These are phyloP conservation scores for Ramichloridium luteum DNA, from an alignment of 2,329 filamentous ascomycete genomes.

Conservation along the genomic window DNA sequence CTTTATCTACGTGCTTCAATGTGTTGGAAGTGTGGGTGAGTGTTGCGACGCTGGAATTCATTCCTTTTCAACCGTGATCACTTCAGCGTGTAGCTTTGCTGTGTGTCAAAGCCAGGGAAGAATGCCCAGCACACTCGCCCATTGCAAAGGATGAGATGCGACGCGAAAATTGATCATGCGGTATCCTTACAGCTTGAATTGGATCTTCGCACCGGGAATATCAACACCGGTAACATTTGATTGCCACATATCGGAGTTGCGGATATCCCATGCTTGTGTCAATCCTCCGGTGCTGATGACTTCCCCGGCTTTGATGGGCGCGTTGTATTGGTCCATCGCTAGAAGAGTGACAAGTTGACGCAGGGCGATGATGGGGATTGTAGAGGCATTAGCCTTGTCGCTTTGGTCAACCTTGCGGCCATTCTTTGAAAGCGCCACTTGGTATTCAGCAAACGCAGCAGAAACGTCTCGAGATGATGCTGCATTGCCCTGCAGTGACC, in stretches of 20 bases:
- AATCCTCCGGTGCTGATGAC: slow-evolving; percentile 14
- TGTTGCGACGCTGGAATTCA: no score
- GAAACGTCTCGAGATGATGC: no score
- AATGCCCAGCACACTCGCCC: no score
- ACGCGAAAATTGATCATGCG: slow-evolving; percentile 1
- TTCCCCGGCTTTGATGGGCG: slow-evolving; percentile 10
- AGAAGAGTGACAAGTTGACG: slow-evolving; percentile 10
- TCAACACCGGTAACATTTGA: slow-evolving; percentile 12
- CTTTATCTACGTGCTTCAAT: no score
- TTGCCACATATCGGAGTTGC: slow-evolving; percentile 13
- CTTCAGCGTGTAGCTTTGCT: no score
- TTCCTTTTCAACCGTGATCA: no score
- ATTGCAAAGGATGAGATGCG: no score
- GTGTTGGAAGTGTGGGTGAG: no score
- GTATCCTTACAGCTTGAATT: slow-evolving; percentile 9
- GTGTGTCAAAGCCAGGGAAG: no score
- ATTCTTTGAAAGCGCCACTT: slow-evolving; percentile 9
- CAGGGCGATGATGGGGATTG: slow-evolving; percentile 13
- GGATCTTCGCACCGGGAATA: slow-evolving; percentile 12
- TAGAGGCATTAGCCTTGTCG: slow-evolving; percentile 11
- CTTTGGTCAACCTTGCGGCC: slow-evolving; percentile 10
- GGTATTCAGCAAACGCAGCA: no score
- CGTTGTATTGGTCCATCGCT: slow-evolving; percentile 13
- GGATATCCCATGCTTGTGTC: slow-evolving; percentile 11
- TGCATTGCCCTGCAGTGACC: slow-evolving; percentile 5